Evolutionary conservation across 371 early-diverging fungal genomes (phyloP).

Genomic region (Furculomyces boomerangus): DNA sequence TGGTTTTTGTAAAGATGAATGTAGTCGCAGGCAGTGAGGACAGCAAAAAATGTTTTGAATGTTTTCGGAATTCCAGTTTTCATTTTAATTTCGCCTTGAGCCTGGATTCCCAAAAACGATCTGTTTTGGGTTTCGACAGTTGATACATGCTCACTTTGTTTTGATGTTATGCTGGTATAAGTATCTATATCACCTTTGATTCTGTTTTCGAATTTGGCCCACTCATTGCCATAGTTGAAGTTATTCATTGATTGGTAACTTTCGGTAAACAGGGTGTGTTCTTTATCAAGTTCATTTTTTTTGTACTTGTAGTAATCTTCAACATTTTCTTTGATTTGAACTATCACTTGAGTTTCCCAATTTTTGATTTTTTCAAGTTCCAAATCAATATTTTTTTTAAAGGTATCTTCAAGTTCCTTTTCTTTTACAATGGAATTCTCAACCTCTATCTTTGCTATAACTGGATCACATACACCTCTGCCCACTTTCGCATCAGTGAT

Average conservation of each 20-base stretch:
- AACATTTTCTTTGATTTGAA: not conserved
- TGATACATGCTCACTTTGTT: not conserved
- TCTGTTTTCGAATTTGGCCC: not conserved
- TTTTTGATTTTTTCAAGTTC: not conserved
- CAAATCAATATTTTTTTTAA: not conserved
- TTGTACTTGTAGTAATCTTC: not conserved
- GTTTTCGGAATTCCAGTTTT: not conserved
- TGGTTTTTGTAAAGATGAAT: not conserved
- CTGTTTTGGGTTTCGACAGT: not conserved
- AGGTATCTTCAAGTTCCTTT: not conserved
- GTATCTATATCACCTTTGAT: not conserved
- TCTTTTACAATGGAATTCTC: not conserved
- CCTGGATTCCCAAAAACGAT: not conserved
- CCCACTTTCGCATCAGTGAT: not conserved
- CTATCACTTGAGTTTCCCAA: not conserved
- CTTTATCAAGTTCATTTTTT: not conserved
- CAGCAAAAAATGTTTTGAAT: not conserved
- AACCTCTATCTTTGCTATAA: not conserved
- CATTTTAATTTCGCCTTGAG: not conserved
- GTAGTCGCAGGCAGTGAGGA: not conserved
- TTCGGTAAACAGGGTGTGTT: not conserved
- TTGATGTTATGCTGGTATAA: not conserved
- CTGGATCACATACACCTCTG: not conserved
- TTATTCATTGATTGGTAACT: not conserved
- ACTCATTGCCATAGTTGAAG: conserved; percentile 1